Evolutionary conservation across 192 early-diverging fungal genomes (phyloP).

Genomic region (Coemansia sp.): DNA sequence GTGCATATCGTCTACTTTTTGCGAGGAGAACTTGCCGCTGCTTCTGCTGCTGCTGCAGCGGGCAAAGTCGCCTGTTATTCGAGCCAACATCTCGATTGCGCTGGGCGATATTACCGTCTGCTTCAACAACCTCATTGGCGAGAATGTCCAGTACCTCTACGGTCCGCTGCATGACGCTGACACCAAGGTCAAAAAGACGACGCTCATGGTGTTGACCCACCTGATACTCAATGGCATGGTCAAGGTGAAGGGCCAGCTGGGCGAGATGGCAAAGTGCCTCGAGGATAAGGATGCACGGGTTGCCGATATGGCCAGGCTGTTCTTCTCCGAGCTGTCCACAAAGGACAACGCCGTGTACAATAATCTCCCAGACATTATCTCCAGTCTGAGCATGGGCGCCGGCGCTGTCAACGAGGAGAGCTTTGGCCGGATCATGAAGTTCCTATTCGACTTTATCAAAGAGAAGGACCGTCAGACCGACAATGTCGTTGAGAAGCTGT

Average conservation of each 20-base stretch:
- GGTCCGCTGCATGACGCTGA: slow-evolving; percentile 84
- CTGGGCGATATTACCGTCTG: slow-evolving; percentile 98
- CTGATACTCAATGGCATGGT: slow-evolving; percentile 99
- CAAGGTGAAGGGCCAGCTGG: slow-evolving; percentile 97
- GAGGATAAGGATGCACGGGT: slow-evolving; percentile 86
- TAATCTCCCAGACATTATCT: slow-evolving; percentile 98
- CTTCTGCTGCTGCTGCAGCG: slow-evolving; percentile 88
- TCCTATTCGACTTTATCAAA: slow-evolving; percentile 92
- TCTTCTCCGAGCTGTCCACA: slow-evolving; percentile 91
- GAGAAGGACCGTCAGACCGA: slow-evolving; percentile 91
- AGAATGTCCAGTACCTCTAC: slow-evolving; percentile 94
- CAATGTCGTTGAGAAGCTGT: slow-evolving; percentile 94
- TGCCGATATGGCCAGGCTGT: slow-evolving; percentile 87
- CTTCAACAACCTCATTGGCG: slow-evolving; percentile 95
- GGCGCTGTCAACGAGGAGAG: slow-evolving; percentile 74
- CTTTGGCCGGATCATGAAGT: slow-evolving; percentile 91
- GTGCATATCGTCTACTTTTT: slow-evolving; percentile 95
- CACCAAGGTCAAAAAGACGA: slow-evolving; percentile 85
- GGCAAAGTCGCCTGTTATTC: slow-evolving; percentile 77
- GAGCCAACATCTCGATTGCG: slow-evolving; percentile 93
- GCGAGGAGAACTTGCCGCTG: slow-evolving; percentile 87
- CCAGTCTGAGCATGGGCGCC: slow-evolving; percentile 73
- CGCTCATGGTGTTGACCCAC: slow-evolving; percentile 98
- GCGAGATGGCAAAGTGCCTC: slow-evolving; percentile 97
- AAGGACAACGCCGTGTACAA: slow-evolving; percentile 99